A percentile compares a stretch with the other conserved stretches of the same genome.
These are phyloP conservation scores for Mytilinidion resinicola DNA, from an alignment of 495 filamentous ascomycete genomes.

Conservation along the genomic window DNA sequence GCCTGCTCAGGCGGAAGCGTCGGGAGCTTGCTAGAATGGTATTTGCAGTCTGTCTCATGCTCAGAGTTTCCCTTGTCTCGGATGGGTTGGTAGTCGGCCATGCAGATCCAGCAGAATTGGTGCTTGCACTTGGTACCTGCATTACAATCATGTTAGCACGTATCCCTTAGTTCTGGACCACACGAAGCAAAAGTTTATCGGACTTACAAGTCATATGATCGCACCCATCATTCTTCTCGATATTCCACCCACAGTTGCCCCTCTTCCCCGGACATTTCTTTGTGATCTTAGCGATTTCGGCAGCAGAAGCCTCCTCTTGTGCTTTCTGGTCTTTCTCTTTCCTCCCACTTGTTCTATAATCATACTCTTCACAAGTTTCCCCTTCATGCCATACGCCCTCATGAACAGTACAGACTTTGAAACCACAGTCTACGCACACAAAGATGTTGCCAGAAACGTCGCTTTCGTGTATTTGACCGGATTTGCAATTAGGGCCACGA, in stretches of 20 bases:
- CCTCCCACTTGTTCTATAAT: constrained; percentile 27
- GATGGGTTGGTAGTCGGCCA: constrained; percentile 16
- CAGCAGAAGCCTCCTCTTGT: constrained; percentile 23
- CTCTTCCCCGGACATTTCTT: constrained; percentile 31
- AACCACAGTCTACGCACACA: constrained; percentile 35
- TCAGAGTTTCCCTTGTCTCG: constrained; percentile 4
- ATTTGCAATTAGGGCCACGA: constrained; percentile 30
- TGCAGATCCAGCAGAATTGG: constrained; percentile 35
- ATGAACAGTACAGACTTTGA: constrained; percentile 36
- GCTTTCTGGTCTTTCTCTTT: constrained; percentile 22
- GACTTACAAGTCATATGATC: constrained; percentile 33
- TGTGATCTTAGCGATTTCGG: constrained; percentile 20
- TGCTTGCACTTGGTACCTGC: constrained; percentile 26
- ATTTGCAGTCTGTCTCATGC: constrained; percentile 12
- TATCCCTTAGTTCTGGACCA: neutral
- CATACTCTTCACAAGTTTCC: constrained; percentile 38
- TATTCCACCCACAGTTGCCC: constrained; percentile 25
- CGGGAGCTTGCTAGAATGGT: constrained; percentile 7
- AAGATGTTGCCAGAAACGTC: constrained; percentile 29
- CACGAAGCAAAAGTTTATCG: neutral
- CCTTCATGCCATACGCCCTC: constrained; percentile 37
- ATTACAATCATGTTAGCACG: neutral
- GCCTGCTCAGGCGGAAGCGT: too few species aligned
- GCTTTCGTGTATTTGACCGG: constrained; percentile 36
- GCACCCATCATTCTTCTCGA: constrained; percentile 34